Evolutionary conservation across 2,329 filamentous ascomycete genomes (phyloP), one percentile per base, ranked within the genome.

Genomic region (Fusarium sp.): DNA sequence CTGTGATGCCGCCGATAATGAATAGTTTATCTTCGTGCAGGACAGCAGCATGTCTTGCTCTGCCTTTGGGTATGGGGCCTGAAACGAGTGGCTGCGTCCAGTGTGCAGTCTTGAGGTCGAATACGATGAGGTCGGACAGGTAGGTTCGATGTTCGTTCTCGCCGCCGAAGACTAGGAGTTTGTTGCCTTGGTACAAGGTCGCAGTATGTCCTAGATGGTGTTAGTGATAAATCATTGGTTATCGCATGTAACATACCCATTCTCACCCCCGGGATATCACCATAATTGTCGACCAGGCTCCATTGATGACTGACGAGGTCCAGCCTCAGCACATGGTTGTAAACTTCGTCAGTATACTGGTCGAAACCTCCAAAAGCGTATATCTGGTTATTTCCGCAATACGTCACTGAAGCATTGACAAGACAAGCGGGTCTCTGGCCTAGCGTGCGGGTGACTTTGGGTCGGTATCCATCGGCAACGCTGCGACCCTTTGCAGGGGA

Each of bases 301-400:
- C 96, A 99, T 79, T 96, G 93, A 73, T 96, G 90, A 68, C 91
- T 94, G 66, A 91, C 86, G 68, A 99, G 87, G 79, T 99, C 94
- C 54, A 99, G 83, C 74, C 90, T 91, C 69, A 99, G 85, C 43
- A 99, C 96, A 82, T 99, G 96, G 78, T 99, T 99, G 82, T 99
- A 99, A 20, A 99, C 93, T 83, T 99, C 96, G 79, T 99, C 96
- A 1, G 96, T 99, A 78, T 97, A 98, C 80, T 98, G 95, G 78
- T 99, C 96, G 77, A 99, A 99, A 20, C 96, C 96, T 45, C 96
- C 96, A 84, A 99, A 99, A 13, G 95, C 96, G 81, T 97, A 98
- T 74, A 99, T 98, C 80, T 96, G 90, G 79, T 98, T 96, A 82
- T 97, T 96, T 63, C 94, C 94, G 76, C 96, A 97, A 80, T 97